A percentile compares a stretch with the other conserved stretches of the same genome.
Conservation (phyloP, 2,329 filamentous ascomycete genomes). For the Xylaria sp. region DNA sequence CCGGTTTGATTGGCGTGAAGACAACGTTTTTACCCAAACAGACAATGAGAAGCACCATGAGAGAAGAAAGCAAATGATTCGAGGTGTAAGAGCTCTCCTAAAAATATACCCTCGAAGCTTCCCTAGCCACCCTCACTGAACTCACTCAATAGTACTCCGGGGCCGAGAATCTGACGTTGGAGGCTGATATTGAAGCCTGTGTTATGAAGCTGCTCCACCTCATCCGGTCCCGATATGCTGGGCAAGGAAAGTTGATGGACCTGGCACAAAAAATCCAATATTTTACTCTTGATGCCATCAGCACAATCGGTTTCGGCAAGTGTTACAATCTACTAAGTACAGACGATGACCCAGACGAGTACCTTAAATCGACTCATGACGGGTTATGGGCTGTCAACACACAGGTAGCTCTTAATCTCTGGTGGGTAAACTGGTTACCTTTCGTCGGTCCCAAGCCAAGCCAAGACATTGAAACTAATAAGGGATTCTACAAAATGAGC, state of each 20-base stretch:
- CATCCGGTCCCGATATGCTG: conserved; percentile 55
- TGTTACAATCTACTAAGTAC: conserved; percentile 59
- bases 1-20: conserved; percentile 59
- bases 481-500: conserved; percentile 52
- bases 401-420: conserved; percentile 45
- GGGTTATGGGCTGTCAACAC: conserved; percentile 48
- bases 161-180: conserved; percentile 62
- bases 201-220: conserved; percentile 58
- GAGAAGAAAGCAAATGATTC: conserved; percentile 60
- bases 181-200: conserved; percentile 59
- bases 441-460: conserved; percentile 16
- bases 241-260: conserved; percentile 53
- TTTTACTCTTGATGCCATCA: conserved; percentile 65
- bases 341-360: conserved; percentile 57
- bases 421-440: conserved; percentile 34
- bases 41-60: conserved; percentile 59
- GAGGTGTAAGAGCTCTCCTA: conserved; percentile 55
- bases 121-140: too few relatives aligned
- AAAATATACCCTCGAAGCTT: too few relatives aligned
- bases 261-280: conserved; percentile 59
- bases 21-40: conserved; percentile 64
- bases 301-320: conserved; percentile 60
- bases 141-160: conserved; percentile 59
- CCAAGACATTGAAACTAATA: conserved; percentile 37
- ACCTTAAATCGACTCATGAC: conserved; percentile 43